Conservation (phyloP, 441 rosid species). For the Lepidium campestre region DNA sequence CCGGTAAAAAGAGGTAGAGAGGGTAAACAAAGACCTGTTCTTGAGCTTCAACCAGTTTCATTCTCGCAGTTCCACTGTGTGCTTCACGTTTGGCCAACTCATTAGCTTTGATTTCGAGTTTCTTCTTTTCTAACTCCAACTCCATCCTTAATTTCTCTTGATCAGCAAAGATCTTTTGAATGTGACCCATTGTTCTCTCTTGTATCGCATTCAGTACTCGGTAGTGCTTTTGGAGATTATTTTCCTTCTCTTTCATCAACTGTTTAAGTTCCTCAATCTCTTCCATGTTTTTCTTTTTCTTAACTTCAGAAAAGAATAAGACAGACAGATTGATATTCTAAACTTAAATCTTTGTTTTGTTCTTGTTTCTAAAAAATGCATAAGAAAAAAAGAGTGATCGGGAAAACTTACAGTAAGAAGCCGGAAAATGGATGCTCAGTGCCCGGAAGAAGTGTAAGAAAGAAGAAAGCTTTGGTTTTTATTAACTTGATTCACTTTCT, state of each 20-base stretch:
- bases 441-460: slow-evolving; percentile 2
- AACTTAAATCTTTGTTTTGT: not conserved
- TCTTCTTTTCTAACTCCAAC: slow-evolving; percentile 55
- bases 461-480: too few species aligned
- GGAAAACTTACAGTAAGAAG: slow-evolving; percentile 7
- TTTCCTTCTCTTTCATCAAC: slow-evolving; percentile 64
- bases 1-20: not conserved
- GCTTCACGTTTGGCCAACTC: slow-evolving; percentile 84
- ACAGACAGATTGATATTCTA: not conserved
- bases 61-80: slow-evolving; percentile 66
- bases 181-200: slow-evolving; percentile 50
- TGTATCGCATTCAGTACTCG: slow-evolving; percentile 67
- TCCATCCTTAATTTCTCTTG: slow-evolving; percentile 63
- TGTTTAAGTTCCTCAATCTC: slow-evolving; percentile 53
- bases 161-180: slow-evolving; percentile 55
- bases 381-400: not conserved
- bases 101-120: slow-evolving; percentile 55
- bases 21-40: slow-evolving; percentile 41
- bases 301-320: not conserved
- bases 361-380: not conserved
- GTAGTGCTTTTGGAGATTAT: slow-evolving; percentile 58
- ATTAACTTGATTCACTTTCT: too few species aligned
- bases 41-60: slow-evolving; percentile 54
- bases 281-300: slow-evolving; percentile 46
- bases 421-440: slow-evolving; percentile 1